Conservation (phyloP, 345 rosid species). For the Eucalyptus cladocalyx region DNA sequence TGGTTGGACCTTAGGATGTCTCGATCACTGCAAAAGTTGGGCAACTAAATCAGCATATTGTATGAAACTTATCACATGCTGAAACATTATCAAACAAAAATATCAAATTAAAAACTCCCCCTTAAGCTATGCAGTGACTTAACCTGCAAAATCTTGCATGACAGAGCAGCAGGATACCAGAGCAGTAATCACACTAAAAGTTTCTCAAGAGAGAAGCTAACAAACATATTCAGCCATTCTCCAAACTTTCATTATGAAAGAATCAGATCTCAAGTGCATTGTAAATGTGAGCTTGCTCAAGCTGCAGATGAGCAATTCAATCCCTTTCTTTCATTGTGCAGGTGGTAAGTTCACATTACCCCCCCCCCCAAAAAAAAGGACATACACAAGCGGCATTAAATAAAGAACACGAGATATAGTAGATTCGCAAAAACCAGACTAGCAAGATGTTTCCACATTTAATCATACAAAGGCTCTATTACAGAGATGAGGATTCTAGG, state of each 20-base stretch:
- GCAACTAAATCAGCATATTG: background rate
- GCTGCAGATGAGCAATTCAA: background rate
- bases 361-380: background rate
- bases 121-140: background rate
- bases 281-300: background rate
- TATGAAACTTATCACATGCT: background rate
- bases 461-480: background rate
- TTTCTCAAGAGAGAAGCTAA: background rate
- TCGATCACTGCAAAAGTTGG: constrained; percentile 46
- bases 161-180: background rate
- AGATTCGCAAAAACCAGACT: background rate
- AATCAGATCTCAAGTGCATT: background rate
- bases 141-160: background rate
- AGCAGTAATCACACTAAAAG: background rate
- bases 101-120: background rate
- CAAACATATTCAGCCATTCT: background rate
- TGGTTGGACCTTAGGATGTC: constrained; percentile 53
- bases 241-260: background rate
- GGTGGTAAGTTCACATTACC: background rate
- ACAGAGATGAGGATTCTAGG: background rate
- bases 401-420: background rate
- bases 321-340: background rate
- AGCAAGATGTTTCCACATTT: background rate
- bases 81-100: background rate
- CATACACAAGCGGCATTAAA: background rate